These are phyloP conservation scores for Pythium utonaiense DNA, from an alignment of 352 stramenopile species.

Conservation along the genomic window DNA sequence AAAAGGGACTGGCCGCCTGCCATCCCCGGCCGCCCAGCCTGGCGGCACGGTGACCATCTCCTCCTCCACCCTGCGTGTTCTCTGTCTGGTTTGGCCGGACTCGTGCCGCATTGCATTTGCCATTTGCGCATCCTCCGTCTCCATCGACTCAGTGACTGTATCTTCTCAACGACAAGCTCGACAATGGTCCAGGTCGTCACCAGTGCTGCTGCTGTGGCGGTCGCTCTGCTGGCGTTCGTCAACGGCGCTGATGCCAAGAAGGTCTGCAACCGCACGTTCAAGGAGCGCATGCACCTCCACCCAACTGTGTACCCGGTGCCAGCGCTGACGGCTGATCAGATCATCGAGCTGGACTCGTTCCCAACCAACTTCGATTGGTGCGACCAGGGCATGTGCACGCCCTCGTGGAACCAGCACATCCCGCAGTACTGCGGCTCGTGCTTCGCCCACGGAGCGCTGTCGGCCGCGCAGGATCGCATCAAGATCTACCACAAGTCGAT, in stretches of 20 bases:
- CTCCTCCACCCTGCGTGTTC: neutral
- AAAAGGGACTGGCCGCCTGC: slow-evolving; percentile 5
- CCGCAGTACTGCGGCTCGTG: slow-evolving; percentile 75
- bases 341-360: slow-evolving; percentile 37
- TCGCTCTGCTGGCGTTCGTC: slow-evolving; percentile 15
- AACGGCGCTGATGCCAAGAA: slow-evolving; percentile 25
- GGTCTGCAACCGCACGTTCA: slow-evolving; percentile 47
- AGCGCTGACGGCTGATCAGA: slow-evolving; percentile 27
- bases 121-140: slow-evolving; percentile 12
- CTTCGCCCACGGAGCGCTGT: slow-evolving; percentile 62
- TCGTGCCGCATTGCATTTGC: neutral
- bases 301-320: slow-evolving; percentile 32
- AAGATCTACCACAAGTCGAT: slow-evolving; percentile 54
- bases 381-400: slow-evolving; percentile 48
- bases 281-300: slow-evolving; percentile 40
- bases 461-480: slow-evolving; percentile 54
- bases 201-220: slow-evolving; percentile 3
- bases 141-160: neutral
- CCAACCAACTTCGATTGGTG: slow-evolving; percentile 84
- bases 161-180: neutral
- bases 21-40: too few relatives aligned
- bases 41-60: too few relatives aligned
- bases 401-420: slow-evolving; percentile 73
- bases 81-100: neutral
- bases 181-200: slow-evolving; percentile 2